A percentile compares a stretch with the other conserved stretches of the same genome.
These are phyloP conservation scores for Diaporthe vexans DNA, from an alignment of 2,329 filamentous ascomycete genomes.

Conservation along the genomic window DNA sequence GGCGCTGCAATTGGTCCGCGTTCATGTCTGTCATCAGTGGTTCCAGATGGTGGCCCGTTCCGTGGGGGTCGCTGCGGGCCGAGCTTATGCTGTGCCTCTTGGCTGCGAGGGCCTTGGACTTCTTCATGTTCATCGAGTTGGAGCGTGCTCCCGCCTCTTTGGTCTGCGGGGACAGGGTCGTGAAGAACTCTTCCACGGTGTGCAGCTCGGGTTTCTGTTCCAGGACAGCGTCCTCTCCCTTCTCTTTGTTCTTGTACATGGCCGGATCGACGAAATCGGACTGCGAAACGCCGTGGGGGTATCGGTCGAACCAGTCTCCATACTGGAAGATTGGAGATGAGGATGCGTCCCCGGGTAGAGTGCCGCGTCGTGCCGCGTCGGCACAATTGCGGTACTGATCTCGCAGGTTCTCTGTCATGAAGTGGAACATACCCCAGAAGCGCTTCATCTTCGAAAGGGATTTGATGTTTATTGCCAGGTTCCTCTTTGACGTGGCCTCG, in stretches of 20 bases:
- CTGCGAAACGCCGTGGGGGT: conserved; percentile 90
- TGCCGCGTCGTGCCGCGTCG: conserved; percentile 81
- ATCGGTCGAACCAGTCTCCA: conserved; percentile 96
- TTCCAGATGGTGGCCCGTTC: conserved; percentile 50
- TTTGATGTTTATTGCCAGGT: conserved; percentile 88
- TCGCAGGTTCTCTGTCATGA: conserved; percentile 92
- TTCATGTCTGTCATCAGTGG: conserved; percentile 55
- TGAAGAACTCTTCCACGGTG: conserved; percentile 95
- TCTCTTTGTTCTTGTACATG: conserved; percentile 77
- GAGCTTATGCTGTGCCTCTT: conserved; percentile 52
- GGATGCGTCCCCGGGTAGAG: conserved; percentile 61
- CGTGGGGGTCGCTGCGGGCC: conserved; percentile 51
- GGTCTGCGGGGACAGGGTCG: conserved; percentile 77
- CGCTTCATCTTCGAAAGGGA: conserved; percentile 96
- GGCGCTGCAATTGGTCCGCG: conserved; percentile 52
- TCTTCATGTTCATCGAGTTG: conserved; percentile 42
- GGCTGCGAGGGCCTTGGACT: conserved; percentile 56
- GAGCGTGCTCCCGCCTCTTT: conserved; percentile 53
- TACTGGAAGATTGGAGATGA: conserved; percentile 87
- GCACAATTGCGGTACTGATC: conserved; percentile 88
- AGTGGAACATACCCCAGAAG: conserved; percentile 99
- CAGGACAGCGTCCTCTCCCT: conserved; percentile 87
- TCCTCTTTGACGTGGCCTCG: conserved; percentile 84
- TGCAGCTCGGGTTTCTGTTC: conserved; percentile 92
- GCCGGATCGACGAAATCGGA: conserved; percentile 86